phyloP scores from a whole-genome alignment of 2,329 filamentous ascomycete species.

The Phialocephala subalpina region DNA sequence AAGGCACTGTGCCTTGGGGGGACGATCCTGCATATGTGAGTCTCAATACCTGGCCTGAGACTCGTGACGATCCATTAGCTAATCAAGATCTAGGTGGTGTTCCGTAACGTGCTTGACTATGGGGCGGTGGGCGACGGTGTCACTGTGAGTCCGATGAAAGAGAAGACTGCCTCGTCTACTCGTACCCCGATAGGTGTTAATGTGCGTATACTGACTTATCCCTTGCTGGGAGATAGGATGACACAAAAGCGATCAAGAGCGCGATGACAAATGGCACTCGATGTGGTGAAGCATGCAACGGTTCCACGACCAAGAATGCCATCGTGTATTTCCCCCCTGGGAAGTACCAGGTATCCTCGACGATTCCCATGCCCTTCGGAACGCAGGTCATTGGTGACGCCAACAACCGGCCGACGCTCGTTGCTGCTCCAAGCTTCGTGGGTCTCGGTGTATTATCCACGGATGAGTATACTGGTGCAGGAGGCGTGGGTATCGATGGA shows the following conservation, averaged over 20 bases:
- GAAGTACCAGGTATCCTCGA: conserved; percentile 21
- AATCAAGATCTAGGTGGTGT: too few species aligned
- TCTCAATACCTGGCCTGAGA: too few species aligned
- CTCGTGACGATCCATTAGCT: too few species aligned
- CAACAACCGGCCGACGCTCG: conserved; percentile 68
- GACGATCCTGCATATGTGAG: conserved; percentile 18
- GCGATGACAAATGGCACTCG: conserved; percentile 22
- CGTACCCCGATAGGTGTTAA: background rate
- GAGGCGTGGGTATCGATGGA: background rate
- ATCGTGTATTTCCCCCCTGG: conserved; percentile 30
- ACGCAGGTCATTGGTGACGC: conserved; percentile 29
- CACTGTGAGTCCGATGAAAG: conserved; percentile 12
- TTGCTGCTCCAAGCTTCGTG: conserved; percentile 72
- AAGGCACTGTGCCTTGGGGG: conserved; percentile 25
- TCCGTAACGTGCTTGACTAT: conserved; percentile 29
- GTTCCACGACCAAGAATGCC: conserved; percentile 54
- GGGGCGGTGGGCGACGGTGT: conserved; percentile 27
- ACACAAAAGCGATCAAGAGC: conserved; percentile 73
- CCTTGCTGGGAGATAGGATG: conserved; percentile 24
- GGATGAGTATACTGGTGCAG: conserved; percentile 13
- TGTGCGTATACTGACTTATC: background rate
- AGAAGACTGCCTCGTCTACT: too few species aligned
- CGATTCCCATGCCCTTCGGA: conserved; percentile 18
- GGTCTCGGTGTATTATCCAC: conserved; percentile 80
- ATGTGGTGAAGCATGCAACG: conserved; percentile 40